phyloP scores from a whole-genome alignment of 305 asterid genomes.

The Fraxinus nigra region DNA sequence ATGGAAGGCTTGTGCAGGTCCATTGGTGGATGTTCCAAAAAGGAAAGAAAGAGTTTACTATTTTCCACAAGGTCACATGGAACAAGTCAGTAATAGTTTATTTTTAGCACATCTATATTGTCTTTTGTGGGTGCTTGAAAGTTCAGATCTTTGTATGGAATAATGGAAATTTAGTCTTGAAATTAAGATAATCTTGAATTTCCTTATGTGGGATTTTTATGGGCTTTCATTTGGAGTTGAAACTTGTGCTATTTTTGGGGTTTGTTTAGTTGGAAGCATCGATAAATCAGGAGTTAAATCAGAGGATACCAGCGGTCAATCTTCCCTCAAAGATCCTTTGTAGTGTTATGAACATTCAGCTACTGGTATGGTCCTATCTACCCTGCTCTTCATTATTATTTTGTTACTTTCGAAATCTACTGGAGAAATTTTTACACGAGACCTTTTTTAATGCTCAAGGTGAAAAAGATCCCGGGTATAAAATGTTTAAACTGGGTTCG shows the following conservation, averaged over 20 bases:
- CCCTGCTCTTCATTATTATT: neutral
- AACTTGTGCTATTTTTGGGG: slow-evolving; percentile 23
- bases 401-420: neutral
- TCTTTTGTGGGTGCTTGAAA: neutral
- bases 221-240: slow-evolving; percentile 26
- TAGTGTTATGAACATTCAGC: slow-evolving; percentile 52
- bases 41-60: slow-evolving; percentile 64
- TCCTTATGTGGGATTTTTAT: neutral
- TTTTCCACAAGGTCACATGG: slow-evolving; percentile 97
- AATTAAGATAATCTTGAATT: slow-evolving; percentile 8
- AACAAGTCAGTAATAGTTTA: slow-evolving; percentile 55
- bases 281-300: slow-evolving; percentile 76
- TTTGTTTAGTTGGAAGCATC: slow-evolving; percentile 76
- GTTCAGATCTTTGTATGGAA: slow-evolving; percentile 31
- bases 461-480: neutral
- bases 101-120: neutral
- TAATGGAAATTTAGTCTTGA: slow-evolving; percentile 7
- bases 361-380: slow-evolving; percentile 49
- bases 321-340: slow-evolving; percentile 80
- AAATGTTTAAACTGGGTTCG: neutral
- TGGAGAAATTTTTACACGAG: neutral
- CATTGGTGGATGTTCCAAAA: slow-evolving; percentile 81
- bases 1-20: slow-evolving; percentile 98
- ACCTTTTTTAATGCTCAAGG: neutral
- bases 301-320: slow-evolving; percentile 63